Conservation (phyloP, 441 rosid species). For the Pelargonium citronellum region DNA sequence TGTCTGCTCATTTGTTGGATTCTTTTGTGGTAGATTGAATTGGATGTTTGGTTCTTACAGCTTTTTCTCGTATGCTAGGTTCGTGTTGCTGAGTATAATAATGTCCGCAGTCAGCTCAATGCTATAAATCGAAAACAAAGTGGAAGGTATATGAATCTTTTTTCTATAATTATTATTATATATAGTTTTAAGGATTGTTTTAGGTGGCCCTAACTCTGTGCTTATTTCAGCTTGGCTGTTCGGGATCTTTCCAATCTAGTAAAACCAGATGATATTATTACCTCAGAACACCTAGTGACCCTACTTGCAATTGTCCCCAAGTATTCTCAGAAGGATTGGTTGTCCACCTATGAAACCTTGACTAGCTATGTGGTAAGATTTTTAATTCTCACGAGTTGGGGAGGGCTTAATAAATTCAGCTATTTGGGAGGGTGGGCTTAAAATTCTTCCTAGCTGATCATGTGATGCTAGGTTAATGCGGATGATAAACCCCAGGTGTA, state of each 20-base stretch:
- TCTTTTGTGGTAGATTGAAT: slow-evolving; percentile 2
- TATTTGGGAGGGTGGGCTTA: not conserved
- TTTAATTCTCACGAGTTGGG: not conserved
- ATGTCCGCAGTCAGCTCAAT: slow-evolving; percentile 89
- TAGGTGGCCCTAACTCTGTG: slow-evolving; percentile 21
- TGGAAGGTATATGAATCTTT: slow-evolving; percentile 59
- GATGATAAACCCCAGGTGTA: slow-evolving; percentile 5
- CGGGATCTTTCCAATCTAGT: slow-evolving; percentile 94
- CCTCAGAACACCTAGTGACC: slow-evolving; percentile 77
- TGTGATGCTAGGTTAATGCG: not conserved
- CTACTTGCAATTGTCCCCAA: slow-evolving; percentile 85
- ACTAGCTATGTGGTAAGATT: slow-evolving; percentile 81
- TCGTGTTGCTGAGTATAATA: slow-evolving; percentile 90
- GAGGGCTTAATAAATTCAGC: not conserved
- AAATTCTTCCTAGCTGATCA: slow-evolving; percentile 8
- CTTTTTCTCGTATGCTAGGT: slow-evolving; percentile 45
- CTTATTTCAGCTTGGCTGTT: slow-evolving; percentile 83
- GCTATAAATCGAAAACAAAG: slow-evolving; percentile 92
- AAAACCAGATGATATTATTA: slow-evolving; percentile 77
- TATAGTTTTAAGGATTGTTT: not conserved
- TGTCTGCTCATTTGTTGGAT: not conserved
- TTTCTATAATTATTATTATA: not conserved
- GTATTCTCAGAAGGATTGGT: slow-evolving; percentile 97
- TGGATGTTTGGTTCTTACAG: slow-evolving; percentile 16
- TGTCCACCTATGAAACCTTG: slow-evolving; percentile 82